These are phyloP conservation scores for Chlamydomonas schloesseri DNA, from an alignment of 139 green algal species.

Conservation along the genomic window DNA sequence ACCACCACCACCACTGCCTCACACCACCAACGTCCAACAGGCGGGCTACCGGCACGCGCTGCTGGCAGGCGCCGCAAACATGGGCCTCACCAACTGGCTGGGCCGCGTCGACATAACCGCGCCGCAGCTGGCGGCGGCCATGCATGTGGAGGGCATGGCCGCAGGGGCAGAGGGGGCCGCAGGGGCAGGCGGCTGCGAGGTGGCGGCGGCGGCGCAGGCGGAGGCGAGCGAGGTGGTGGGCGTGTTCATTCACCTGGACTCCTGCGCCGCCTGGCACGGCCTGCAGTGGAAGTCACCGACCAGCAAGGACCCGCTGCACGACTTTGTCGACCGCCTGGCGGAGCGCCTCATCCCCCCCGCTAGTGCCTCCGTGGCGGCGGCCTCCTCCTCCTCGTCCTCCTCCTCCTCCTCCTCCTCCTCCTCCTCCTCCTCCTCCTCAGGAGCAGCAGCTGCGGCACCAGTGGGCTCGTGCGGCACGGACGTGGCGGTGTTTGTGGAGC, in stretches of 20 bases:
- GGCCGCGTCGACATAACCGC: not conserved
- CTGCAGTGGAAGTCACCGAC: not conserved
- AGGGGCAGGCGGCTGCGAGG: too few species aligned
- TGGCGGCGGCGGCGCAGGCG: too few species aligned
- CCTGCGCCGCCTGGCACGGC: slow-evolving; percentile 8
- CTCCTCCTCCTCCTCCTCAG: too few species aligned
- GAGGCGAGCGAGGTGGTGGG: not conserved
- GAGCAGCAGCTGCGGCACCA: too few species aligned
- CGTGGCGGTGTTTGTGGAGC: slow-evolving; percentile 3
- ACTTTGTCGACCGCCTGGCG: not conserved
- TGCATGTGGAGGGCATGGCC: not conserved
- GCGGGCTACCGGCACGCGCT: not conserved
- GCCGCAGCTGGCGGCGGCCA: not conserved
- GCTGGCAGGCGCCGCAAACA: not conserved
- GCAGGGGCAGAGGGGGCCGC: too few species aligned
- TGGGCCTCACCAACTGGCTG: slow-evolving; percentile 38
- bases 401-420: too few species aligned
- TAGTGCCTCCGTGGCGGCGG: too few species aligned
- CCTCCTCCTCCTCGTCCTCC: too few species aligned
- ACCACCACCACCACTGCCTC: too few species aligned
- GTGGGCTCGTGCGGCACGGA: not conserved
- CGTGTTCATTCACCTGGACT: slow-evolving; percentile 33
- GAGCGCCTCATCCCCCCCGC: not conserved
- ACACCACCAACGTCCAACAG: too few species aligned
- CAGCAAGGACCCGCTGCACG: slow-evolving; percentile 2